A percentile compares a stretch with the other conserved stretches of the same genome.
Evolutionary conservation across 2,329 filamentous ascomycete species (phyloP).

Genomic region (Xylariaceae sp.): DNA sequence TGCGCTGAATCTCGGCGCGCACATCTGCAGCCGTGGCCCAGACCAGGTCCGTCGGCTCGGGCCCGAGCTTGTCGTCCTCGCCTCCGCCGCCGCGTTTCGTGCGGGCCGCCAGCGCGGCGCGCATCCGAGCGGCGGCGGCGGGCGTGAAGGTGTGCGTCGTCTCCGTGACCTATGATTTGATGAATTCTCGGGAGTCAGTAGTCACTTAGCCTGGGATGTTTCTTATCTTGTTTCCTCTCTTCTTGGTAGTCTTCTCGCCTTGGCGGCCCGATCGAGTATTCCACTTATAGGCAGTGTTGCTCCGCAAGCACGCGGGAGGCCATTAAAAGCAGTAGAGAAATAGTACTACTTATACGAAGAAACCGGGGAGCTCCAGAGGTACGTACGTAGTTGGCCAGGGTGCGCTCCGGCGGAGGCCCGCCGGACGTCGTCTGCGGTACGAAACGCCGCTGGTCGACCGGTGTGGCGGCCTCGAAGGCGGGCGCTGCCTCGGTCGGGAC

Average conservation of each 20-base stretch:
- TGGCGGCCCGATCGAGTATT: no score
- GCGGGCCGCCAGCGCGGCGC: conserved; percentile 2
- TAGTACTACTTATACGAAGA: no score
- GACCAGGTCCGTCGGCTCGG: conserved; percentile 2
- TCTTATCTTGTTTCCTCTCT: no score
- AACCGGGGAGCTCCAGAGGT: no score
- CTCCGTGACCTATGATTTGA: no score
- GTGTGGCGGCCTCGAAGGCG: conserved; percentile 9
- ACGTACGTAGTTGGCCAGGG: conserved; percentile 15
- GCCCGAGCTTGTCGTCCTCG: background rate
- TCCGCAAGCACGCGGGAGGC: no score
- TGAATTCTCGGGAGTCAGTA: no score
- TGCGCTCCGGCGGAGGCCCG: no score
- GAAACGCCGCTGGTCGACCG: conserved; percentile 10
- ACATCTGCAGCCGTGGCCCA: conserved; percentile 16
- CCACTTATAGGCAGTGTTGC: no score
- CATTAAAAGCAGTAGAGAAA: no score
- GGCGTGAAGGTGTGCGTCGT: conserved; percentile 9
- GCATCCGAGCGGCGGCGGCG: conserved; percentile 8
- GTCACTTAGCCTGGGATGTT: no score
- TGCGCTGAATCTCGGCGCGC: conserved; percentile 22
- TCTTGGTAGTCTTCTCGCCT: no score
- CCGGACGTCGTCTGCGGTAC: conserved; percentile 6
- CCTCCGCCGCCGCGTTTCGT: background rate
- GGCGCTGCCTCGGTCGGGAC: conserved; percentile 4